These are phyloP conservation scores for Aegilops tauschii DNA, from an alignment of 176 grass and related monocot species.

Conservation along the genomic window DNA sequence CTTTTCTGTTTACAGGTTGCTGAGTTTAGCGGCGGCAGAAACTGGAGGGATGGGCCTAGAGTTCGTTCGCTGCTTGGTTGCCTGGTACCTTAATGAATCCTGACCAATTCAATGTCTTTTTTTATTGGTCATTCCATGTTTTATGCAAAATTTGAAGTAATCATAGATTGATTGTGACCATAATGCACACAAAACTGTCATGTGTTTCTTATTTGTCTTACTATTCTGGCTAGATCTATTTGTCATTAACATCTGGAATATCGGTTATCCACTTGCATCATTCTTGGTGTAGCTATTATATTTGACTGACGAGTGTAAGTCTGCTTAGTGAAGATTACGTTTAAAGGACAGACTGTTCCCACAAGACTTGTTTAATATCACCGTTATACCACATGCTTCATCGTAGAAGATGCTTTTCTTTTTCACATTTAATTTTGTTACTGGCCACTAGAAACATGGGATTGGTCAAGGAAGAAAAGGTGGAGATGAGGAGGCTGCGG, in stretches of 20 bases:
- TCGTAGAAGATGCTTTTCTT: background rate
- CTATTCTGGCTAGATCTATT: background rate
- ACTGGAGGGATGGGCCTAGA: conserved; percentile 91
- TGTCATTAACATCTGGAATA: background rate
- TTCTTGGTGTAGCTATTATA: conserved; percentile 1
- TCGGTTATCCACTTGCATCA: background rate
- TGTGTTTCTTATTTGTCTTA: background rate
- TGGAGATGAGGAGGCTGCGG: conserved; percentile 32
- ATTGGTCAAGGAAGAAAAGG: conserved; percentile 44
- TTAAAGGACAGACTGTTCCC: background rate
- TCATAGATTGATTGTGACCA: background rate
- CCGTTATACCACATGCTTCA: background rate
- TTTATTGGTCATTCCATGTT: background rate
- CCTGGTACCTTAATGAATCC: conserved; percentile 50
- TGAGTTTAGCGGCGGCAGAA: conserved; percentile 76
- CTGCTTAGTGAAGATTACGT: conserved; percentile 1
- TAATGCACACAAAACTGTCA: background rate
- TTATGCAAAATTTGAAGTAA: conserved; percentile 1
- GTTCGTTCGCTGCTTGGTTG: conserved; percentile 69
- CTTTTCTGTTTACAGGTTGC: conserved; percentile 47
- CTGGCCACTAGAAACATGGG: conserved; percentile 34
- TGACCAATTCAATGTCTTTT: conserved; percentile 23
- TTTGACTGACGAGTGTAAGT: background rate
- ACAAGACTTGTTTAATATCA: background rate
- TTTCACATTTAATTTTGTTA: background rate